These are phyloP conservation scores for Calendula officinalis DNA, from an alignment of 129 eudicot genomes.

Conservation along the genomic window DNA sequence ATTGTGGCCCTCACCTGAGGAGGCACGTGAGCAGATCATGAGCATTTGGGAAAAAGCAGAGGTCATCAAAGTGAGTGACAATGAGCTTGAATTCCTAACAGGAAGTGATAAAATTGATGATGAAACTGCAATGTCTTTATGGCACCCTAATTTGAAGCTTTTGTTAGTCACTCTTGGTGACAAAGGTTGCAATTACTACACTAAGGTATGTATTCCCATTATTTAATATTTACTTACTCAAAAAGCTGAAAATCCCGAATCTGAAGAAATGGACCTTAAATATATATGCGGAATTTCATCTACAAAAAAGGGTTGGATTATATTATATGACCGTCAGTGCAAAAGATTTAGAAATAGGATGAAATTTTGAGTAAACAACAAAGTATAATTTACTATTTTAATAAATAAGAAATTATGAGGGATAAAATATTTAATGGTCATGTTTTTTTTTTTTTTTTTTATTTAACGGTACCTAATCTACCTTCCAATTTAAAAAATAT, in stretches of 20 bases:
- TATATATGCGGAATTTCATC: too few relatives aligned
- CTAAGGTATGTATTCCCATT: slow-evolving; percentile 55
- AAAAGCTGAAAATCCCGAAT: not conserved
- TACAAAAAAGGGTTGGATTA: too few relatives aligned
- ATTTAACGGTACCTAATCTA: too few relatives aligned
- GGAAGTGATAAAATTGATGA: slow-evolving; percentile 73
- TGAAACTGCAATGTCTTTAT: slow-evolving; percentile 70
- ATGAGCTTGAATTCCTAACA: slow-evolving; percentile 82
- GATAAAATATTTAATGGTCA: not conserved
- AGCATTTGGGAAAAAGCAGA: slow-evolving; percentile 95
- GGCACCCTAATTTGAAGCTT: slow-evolving; percentile 91
- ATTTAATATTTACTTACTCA: not conserved
- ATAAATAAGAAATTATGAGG: too few relatives aligned
- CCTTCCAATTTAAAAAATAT: not conserved
- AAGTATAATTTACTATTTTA: too few relatives aligned
- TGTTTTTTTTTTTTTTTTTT: too few relatives aligned
- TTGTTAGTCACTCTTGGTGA: slow-evolving; percentile 90
- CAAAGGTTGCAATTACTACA: slow-evolving; percentile 83
- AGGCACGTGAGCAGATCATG: slow-evolving; percentile 72
- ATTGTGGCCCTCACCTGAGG: slow-evolving; percentile 77
- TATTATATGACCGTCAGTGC: too few relatives aligned
- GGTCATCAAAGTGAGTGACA: slow-evolving; percentile 84
- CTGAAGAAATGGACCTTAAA: not conserved
- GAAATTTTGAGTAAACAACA: too few relatives aligned
- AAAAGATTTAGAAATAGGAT: too few relatives aligned